Evolutionary conservation across 2,329 filamentous ascomycete genomes (phyloP).

Genomic region (Xylariaceae sp.): DNA sequence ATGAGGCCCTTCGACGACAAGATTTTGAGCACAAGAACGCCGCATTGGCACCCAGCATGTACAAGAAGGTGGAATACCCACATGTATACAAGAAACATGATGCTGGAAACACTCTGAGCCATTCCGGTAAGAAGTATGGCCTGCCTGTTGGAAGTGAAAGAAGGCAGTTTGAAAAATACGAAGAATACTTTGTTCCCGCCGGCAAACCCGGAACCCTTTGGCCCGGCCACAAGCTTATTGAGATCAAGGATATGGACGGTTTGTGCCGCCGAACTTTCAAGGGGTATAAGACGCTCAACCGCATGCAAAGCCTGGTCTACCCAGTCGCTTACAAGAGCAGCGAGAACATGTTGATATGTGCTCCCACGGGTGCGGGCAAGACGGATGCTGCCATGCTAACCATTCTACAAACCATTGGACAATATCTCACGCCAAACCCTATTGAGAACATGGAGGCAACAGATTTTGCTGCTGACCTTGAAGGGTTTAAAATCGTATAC

Average conservation of each 20-base stretch:
- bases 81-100: slow-evolving; percentile 85
- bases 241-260: slow-evolving; percentile 79
- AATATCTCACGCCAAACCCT: slow-evolving; percentile 78
- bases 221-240: slow-evolving; percentile 68
- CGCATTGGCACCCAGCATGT: slow-evolving; percentile 63
- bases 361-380: slow-evolving; percentile 96
- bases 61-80: slow-evolving; percentile 75
- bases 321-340: slow-evolving; percentile 92
- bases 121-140: slow-evolving; percentile 75
- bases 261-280: slow-evolving; percentile 89
- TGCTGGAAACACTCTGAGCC: slow-evolving; percentile 79
- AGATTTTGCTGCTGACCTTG: slow-evolving; percentile 75
- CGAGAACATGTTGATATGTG: slow-evolving; percentile 98
- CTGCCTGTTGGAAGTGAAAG: slow-evolving; percentile 72
- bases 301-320: slow-evolving; percentile 97
- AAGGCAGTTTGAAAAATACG: slow-evolving; percentile 71
- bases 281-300: slow-evolving; percentile 87
- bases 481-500: slow-evolving; percentile 98
- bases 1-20: slow-evolving; percentile 68
- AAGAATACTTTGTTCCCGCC: slow-evolving; percentile 85
- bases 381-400: slow-evolving; percentile 98
- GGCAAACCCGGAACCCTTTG: slow-evolving; percentile 70
- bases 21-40: slow-evolving; percentile 82
- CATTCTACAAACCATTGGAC: slow-evolving; percentile 82
- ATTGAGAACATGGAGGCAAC: slow-evolving; percentile 66